A percentile compares a stretch with the other conserved stretches of the same genome.
Conservation (phyloP, 208 protist species). For the Leptomonas pyrrhocoris region DNA sequence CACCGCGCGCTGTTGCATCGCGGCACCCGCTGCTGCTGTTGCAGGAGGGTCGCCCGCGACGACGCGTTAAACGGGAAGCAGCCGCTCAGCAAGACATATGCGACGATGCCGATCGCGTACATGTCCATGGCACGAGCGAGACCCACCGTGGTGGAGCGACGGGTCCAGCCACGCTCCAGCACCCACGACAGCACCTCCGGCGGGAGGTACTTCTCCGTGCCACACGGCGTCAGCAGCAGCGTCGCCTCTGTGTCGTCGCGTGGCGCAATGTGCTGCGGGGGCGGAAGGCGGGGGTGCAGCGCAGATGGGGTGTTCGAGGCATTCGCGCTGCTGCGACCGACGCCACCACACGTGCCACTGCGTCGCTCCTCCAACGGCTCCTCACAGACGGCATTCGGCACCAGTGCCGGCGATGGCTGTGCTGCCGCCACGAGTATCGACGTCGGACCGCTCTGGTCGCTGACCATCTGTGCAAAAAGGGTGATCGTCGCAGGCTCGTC, state of each 20-base stretch:
- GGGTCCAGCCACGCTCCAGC: constrained; percentile 46
- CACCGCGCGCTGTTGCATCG: constrained; percentile 70
- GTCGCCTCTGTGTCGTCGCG: constrained; percentile 39
- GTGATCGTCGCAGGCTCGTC: not conserved
- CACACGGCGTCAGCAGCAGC: constrained; percentile 70
- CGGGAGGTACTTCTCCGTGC: constrained; percentile 80
- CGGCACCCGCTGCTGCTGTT: constrained; percentile 74
- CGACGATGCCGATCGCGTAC: constrained; percentile 78
- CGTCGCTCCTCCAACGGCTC: constrained; percentile 7
- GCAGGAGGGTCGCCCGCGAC: constrained; percentile 54
- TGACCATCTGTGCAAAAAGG: not conserved
- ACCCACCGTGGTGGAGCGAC: constrained; percentile 44
- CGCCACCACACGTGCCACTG: not conserved
- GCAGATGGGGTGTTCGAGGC: constrained; percentile 3
- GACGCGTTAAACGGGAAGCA: constrained; percentile 84
- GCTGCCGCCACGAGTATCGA: not conserved
- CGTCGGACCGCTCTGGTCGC: not conserved
- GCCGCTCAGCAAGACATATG: constrained; percentile 84
- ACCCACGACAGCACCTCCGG: constrained; percentile 82
- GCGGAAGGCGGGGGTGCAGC: not conserved
- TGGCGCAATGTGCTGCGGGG: not conserved
- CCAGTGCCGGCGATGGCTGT: not conserved
- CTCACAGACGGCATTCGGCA: not conserved
- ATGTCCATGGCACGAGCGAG: constrained; percentile 69
- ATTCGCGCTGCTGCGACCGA: not conserved